Base-by-base conservation (phyloP, 2,329 filamentous ascomycete species). In the Ascochyta rabiei region DNA sequence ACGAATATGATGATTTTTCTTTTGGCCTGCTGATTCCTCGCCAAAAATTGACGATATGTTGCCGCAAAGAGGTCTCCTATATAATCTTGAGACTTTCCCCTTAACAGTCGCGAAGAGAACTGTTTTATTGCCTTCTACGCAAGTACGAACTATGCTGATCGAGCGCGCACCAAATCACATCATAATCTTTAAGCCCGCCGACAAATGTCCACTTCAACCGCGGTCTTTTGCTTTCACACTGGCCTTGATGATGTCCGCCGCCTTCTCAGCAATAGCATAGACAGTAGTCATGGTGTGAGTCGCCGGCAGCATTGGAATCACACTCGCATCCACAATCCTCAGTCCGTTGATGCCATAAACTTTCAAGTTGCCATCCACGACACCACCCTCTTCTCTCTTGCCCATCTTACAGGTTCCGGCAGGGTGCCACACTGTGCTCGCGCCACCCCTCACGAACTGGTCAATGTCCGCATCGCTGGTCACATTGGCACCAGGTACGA, bases 361-460 rank as follows among this genome's bases (percentile, higher is more conserved):
- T 38, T 47, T 64, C 21, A 73, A 46, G 13, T 60, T 37, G 3
- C 31, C 47, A 38, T 69, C 63, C 0, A 73, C 70, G 3, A 72
- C 68, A 40, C 68, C 70, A 2, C 70, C 70, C 3, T 61, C 35
- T 6, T 69, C 62, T 8, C 48, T 59, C 7, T 66, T 58, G 15
- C 68, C 60, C 66, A 73, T 66, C 43, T 66, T 63, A 24, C 60
- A 61, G 3, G 51, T 66, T 8, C 70, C 69, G 8, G 61, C 60
- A 9, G 69, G 67, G 41, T 73, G 70, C 37, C 40, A 68, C n/a
- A 67, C 12, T 15, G 64, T 66, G 10, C 53, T 42, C 24, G 50
- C 60, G 42, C 42, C 39, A 19, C 44, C 49, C 45, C 43, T 61
- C 23, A 70, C 53, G 28, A 41, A 63, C 10, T 55, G 28, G 19